A percentile compares a stretch with the other conserved stretches of the same genome.
Conservation (phyloP, 2,329 filamentous ascomycete species). For the Ambrosiella xylebori region DNA sequence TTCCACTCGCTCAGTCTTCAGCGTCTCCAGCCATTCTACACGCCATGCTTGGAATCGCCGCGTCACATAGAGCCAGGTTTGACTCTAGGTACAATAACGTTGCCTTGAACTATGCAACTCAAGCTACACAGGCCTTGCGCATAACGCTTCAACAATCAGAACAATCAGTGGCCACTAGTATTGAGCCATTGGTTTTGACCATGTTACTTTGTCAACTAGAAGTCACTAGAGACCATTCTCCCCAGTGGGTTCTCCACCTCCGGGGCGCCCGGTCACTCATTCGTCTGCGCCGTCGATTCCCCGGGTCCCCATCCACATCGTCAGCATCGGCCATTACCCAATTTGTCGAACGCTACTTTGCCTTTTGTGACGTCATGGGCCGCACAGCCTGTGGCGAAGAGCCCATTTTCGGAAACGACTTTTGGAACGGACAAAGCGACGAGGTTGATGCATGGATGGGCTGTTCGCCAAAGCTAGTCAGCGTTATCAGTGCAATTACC, state of each 20-base stretch:
- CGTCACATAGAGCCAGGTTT: conserved; percentile 13
- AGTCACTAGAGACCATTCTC: conserved; percentile 21
- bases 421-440: conserved; percentile 23
- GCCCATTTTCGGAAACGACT: conserved; percentile 25
- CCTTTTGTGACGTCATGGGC: conserved; percentile 29
- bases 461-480: conserved; percentile 26
- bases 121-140: conserved; percentile 13
- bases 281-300: conserved; percentile 17
- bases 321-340: conserved; percentile 2
- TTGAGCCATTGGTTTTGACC: conserved; percentile 13
- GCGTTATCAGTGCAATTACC: conserved; percentile 24
- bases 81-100: conserved; percentile 8
- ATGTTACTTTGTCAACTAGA: conserved; percentile 15
- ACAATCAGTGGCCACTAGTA: conserved; percentile 10
- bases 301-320: conserved; percentile 12
- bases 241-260: conserved; percentile 26
- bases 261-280: conserved; percentile 27
- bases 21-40: conserved; percentile 13
- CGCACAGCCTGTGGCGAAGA: conserved; percentile 27
- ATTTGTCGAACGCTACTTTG: conserved; percentile 26
- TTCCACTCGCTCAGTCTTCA: conserved; percentile 13
- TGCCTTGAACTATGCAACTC: conserved; percentile 13
- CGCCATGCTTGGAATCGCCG: conserved; percentile 13
- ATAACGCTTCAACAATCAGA: conserved; percentile 6
- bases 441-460: conserved; percentile 27